Evolutionary conservation across 768 basidiomycete species (phyloP).

Genomic region (Leccinum obscurum): DNA sequence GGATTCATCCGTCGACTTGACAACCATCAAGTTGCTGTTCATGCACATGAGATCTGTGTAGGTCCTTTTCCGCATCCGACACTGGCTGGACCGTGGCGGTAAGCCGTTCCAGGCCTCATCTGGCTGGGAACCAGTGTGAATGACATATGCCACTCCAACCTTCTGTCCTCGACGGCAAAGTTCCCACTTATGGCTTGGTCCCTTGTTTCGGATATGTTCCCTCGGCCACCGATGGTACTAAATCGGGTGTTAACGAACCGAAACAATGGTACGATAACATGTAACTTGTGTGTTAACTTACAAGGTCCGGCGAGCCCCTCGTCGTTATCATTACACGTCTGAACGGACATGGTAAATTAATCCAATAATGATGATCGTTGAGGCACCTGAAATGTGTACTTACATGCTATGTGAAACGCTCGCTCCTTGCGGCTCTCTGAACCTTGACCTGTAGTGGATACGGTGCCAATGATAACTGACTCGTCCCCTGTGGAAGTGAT

Average conservation of each 20-base stretch:
- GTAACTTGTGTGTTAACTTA: conserved; percentile 1
- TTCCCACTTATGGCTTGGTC: conserved; percentile 8
- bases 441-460: background rate
- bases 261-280: conserved; percentile 22
- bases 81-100: background rate
- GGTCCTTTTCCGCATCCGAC: background rate
- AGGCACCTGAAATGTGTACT: background rate
- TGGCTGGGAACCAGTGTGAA: background rate
- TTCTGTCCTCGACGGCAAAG: conserved; percentile 9
- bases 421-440: conserved; percentile 7
- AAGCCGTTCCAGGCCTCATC: background rate
- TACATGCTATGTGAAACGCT: conserved; percentile 7
- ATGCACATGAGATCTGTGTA: background rate
- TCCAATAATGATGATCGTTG: background rate
- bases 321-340: conserved; percentile 11
- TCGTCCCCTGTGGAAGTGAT: conserved; percentile 12
- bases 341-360: background rate
- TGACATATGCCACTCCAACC: background rate
- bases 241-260: conserved; percentile 21
- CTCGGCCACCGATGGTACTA: conserved; percentile 6
- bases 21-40: conserved; percentile 21
- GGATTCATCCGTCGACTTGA: conserved; percentile 16
- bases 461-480: background rate
- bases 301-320: conserved; percentile 7
- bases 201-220: conserved; percentile 20